A percentile compares a stretch with the other conserved stretches of the same genome.
Conservation (phyloP, 1,284 basidiomycete species). For the Sphagnurus paluster region DNA sequence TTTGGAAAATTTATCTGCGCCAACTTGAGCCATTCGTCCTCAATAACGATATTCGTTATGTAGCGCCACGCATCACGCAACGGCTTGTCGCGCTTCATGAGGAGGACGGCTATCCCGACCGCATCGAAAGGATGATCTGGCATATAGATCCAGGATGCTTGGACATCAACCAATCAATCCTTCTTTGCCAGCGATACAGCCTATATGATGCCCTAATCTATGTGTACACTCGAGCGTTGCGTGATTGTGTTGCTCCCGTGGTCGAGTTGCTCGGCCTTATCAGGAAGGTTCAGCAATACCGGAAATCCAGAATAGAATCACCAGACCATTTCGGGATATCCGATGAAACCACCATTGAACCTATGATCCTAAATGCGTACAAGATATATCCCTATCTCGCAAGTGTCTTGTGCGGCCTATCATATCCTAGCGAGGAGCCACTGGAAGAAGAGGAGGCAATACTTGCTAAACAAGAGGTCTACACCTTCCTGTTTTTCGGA, state of each 20-base stretch:
- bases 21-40: slow-evolving; percentile 88
- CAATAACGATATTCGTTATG: slow-evolving; percentile 65
- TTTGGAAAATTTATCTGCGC: slow-evolving; percentile 84
- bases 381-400: slow-evolving; percentile 94
- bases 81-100: slow-evolving; percentile 81
- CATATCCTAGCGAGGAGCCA: slow-evolving; percentile 84
- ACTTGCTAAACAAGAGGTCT: slow-evolving; percentile 72
- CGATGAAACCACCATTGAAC: slow-evolving; percentile 51
- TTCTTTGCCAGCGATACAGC: slow-evolving; percentile 77
- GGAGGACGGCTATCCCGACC: slow-evolving; percentile 68
- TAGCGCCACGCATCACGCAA: slow-evolving; percentile 90
- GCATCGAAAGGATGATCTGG: slow-evolving; percentile 92
- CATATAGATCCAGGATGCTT: slow-evolving; percentile 90
- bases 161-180: slow-evolving; percentile 93
- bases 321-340: slow-evolving; percentile 29
- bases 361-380: slow-evolving; percentile 76
- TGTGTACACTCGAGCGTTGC: slow-evolving; percentile 86
- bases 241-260: slow-evolving; percentile 88
- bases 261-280: slow-evolving; percentile 84
- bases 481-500: slow-evolving; percentile 84
- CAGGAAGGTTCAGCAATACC: slow-evolving; percentile 61
- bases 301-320: slow-evolving; percentile 36
- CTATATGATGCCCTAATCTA: slow-evolving; percentile 96
- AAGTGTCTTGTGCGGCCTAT: slow-evolving; percentile 79
- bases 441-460: slow-evolving; percentile 64